These are phyloP conservation scores for Neonectria faginata DNA, from an alignment of 2,329 filamentous ascomycete genomes.

Conservation along the genomic window DNA sequence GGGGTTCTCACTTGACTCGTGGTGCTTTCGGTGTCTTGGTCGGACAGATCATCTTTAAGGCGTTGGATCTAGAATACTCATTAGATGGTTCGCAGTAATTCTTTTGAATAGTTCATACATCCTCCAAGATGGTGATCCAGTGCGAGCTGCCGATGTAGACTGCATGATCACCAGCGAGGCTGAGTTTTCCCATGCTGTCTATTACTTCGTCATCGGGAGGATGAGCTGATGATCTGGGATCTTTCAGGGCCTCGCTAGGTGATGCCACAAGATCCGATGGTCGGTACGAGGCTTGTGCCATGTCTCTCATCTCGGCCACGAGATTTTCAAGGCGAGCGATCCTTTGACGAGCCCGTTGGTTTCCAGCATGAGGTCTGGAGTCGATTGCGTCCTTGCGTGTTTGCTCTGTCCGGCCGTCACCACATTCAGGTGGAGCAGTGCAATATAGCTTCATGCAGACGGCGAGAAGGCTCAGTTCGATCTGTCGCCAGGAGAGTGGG, in stretches of 20 bases:
- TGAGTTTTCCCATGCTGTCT: constrained; percentile 19
- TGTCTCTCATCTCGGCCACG: constrained; percentile 31
- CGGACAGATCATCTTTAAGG: constrained; percentile 21
- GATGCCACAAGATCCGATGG: background rate
- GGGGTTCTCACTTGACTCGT: background rate
- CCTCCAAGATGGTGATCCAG: constrained; percentile 22
- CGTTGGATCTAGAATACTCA: constrained; percentile 2
- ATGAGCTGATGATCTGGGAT: background rate
- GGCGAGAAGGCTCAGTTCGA: constrained; percentile 12
- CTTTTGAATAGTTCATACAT: constrained; percentile 1
- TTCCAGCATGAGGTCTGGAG: constrained; percentile 27
- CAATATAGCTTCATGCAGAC: constrained; percentile 28
- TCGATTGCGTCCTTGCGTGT: constrained; percentile 34
- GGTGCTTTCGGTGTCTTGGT: background rate
- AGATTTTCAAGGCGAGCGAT: constrained; percentile 35
- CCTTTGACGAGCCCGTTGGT: constrained; percentile 31
- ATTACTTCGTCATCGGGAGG: background rate
- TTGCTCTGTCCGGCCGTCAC: constrained; percentile 1
- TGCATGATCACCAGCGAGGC: constrained; percentile 10
- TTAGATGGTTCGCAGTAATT: too few relatives aligned
- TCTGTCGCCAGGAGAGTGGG: constrained; percentile 14
- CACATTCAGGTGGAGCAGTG: background rate
- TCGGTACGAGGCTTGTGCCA: constrained; percentile 13
- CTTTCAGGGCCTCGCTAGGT: background rate
- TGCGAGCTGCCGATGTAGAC: constrained; percentile 22